Percentiles rank a stretch among this genome's conserved stretches.
These are phyloP conservation scores for Juncus inflexus DNA, from an alignment of 176 grass and related monocot genomes.

Conservation along the genomic window DNA sequence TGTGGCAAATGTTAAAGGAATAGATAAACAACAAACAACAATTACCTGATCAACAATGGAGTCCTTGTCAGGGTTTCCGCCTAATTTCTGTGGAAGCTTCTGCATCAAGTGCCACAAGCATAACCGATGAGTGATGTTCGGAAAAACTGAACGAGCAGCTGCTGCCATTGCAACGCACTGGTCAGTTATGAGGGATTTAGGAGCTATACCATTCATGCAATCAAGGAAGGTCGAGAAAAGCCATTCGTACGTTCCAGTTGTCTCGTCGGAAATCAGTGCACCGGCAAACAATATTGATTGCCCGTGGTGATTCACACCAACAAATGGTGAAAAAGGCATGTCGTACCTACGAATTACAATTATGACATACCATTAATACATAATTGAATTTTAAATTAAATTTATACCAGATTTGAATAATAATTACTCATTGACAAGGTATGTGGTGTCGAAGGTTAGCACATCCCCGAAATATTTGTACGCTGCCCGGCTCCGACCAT, in stretches of 20 bases:
- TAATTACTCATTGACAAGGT: too few species aligned
- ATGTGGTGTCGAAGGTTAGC: slow-evolving; percentile 4
- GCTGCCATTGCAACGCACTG: slow-evolving; percentile 62
- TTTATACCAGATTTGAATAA: too few species aligned
- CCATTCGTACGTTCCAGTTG: slow-evolving; percentile 79
- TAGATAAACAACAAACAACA: too few species aligned
- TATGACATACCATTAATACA: too few species aligned
- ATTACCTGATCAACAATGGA: too few species aligned
- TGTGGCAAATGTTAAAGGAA: too few species aligned
- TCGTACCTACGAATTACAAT: slow-evolving; percentile 48
- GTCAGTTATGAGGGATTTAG: slow-evolving; percentile 75
- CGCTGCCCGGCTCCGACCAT: too few species aligned
- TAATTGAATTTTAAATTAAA: too few species aligned
- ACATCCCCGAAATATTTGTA: not conserved
- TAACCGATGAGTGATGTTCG: slow-evolving; percentile 61
- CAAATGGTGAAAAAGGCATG: slow-evolving; percentile 77
- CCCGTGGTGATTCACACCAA: slow-evolving; percentile 88
- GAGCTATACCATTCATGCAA: slow-evolving; percentile 80
- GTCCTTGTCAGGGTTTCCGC: slow-evolving; percentile 22
- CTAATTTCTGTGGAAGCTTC: slow-evolving; percentile 56
- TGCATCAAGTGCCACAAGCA: slow-evolving; percentile 92
- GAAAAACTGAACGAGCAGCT: slow-evolving; percentile 65
- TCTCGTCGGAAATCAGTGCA: slow-evolving; percentile 68
- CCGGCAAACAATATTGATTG: slow-evolving; percentile 76
- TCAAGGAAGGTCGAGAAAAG: slow-evolving; percentile 82